Evolutionary conservation across 1,139 yeast genomes (phyloP), one percentile per base, ranked within the genome.

Genomic region (Debaryomyces nepalensis): DNA sequence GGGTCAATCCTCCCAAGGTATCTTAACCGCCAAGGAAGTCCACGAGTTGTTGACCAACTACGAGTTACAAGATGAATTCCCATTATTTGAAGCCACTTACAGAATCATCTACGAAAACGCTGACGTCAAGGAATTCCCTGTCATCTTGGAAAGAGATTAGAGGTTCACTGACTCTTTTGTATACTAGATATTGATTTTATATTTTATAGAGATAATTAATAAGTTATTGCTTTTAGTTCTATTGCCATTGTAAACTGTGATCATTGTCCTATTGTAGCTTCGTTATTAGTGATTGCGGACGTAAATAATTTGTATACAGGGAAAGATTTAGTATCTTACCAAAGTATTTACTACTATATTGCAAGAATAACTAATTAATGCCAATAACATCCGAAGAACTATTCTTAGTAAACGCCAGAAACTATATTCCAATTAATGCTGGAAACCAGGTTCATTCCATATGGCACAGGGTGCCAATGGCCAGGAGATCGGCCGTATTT

Each of bases 1-100:
- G 61, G 98, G 98, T 41, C 97, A 90, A 73, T 83, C 91, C 45
- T 93, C 97, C 42, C 98, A 91, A 71, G 98, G 98, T 63, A 79
- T 90, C 49, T 79, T 85, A 57, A 91, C 98, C 33, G 79, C 93
- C 49, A 80, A 80, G 66, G 98, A 91, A 73, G 97, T 91, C 41
- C 87, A 87, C 67, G 95, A 86, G 60, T 81, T 91, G 64, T 76
- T 91, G 60, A 75, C 70, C 44, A 75, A 77, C 60, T 77, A 75
- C 67, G 73, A 79, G 43, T 75, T 79, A 66, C 63, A 74, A 48
- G 76, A 77, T 15, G 93, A 89, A 55, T 91, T 86, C 79, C 97
- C 97, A 46, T 77, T 91, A 56, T 85, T 91, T 58, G 88, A 81
- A 57, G 88, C 95, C 42, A 89, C 95, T 45, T 88, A 89, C 68